A percentile compares a stretch with the other conserved stretches of the same genome.
These are phyloP conservation scores for Acanthamoeba lenticulata DNA, from an alignment of 208 protist species.

Conservation along the genomic window DNA sequence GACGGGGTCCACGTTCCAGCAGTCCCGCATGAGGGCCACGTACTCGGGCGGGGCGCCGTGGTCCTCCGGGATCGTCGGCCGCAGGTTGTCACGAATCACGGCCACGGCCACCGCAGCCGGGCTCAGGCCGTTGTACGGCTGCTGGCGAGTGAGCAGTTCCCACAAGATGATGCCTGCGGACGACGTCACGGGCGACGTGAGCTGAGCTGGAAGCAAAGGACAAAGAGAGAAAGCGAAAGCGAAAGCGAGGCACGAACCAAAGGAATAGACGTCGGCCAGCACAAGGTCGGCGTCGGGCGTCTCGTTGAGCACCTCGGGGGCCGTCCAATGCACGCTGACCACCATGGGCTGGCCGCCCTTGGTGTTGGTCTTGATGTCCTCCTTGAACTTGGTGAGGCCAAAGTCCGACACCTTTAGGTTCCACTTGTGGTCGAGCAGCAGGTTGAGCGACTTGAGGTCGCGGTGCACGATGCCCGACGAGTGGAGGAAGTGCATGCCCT, in stretches of 20 bases:
- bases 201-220: no score
- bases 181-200: background rate
- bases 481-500: slow-evolving; percentile 17
- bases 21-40: background rate
- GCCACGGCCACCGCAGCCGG: slow-evolving; percentile 36
- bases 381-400: slow-evolving; percentile 9
- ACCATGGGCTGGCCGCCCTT: background rate
- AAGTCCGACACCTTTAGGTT: slow-evolving; percentile 52
- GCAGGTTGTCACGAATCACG: slow-evolving; percentile 48
- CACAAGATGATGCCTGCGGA: slow-evolving; percentile 34
- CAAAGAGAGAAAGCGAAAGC: background rate
- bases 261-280: slow-evolving; percentile 13
- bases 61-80: background rate
- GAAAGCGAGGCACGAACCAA: background rate
- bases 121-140: slow-evolving; percentile 10
- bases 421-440: slow-evolving; percentile 39
- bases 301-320: slow-evolving; percentile 29
- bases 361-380: background rate
- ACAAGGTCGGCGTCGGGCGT: background rate
- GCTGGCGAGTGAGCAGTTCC: slow-evolving; percentile 25
- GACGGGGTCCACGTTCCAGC: background rate
- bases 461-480: slow-evolving; percentile 15
- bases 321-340: slow-evolving; percentile 38
- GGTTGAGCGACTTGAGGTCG: slow-evolving; percentile 38
- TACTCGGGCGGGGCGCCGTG: background rate